Evolutionary conservation across 192 early-diverging fungal species (phyloP), one percentile per base, ranked within the genome.

Genomic region (Entomortierella beljakovae): DNA sequence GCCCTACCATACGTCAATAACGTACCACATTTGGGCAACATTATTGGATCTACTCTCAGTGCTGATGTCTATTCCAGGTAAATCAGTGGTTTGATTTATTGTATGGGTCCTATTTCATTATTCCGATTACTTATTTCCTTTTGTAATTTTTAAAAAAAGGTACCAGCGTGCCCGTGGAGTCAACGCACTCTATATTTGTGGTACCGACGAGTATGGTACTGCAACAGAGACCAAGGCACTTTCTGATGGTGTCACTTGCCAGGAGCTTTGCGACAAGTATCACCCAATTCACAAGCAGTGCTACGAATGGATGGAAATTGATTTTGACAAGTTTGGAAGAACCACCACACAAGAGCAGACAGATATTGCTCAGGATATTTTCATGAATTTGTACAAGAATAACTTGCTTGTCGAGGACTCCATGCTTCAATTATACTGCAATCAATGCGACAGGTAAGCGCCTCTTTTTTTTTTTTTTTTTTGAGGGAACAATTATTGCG

Each of bases 1-100:
- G 98, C 98, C 8, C 86, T 99, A 62, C 97, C 98, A 16, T 99
- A 99, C 72, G 96, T 97, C 43, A 99, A 99, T 90, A 99, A 99
- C 79, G 90, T 99, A 51, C 98, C 98, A 40, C 98, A 99, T 70
- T 88, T 99, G 73, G 98, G 98, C 64, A 99, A 99, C 88, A 94
- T 99, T 81, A 95, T 99, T 75, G 98, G 98, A n/a, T 97, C 95
- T 56, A 95, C 96, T 5, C 89, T 99, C 59, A 94, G 93, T 82
- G 98, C 96, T n/a, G 98, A 99, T 82, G 94, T 93, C 16, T 99
- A 90, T 87, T 94, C 97, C 29, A 90, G 96, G 84, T 90, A 80
- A 57, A 40, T 40, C 37, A 40, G 37, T 40, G 7, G 6, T 40
- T 6, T 9, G 37, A 40, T 38, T 38, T 13, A 13, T 8, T 38